Base-by-base conservation (phyloP, 441 rosid genomes). In the Aquilaria agallochum region DNA sequence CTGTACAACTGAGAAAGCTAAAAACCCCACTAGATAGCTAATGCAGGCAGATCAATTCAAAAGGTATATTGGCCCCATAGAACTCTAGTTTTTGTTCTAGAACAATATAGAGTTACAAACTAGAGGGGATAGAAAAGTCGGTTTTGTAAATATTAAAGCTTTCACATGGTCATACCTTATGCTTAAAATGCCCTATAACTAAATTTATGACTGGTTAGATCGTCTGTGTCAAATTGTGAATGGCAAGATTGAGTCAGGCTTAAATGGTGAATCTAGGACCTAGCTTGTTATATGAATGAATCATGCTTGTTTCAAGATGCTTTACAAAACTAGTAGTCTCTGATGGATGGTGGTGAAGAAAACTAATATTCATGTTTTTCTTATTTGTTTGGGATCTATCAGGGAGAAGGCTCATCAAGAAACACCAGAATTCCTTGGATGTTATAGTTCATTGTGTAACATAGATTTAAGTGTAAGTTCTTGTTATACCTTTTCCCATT, bases 351-450 rank as follows among this genome's bases (percentile, higher is more conserved):
- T 36, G 7, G 42, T 36, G 1, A 36, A 36, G 7, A 4, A 8
- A 36, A 8, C 42, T 36, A 36, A 4, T 36, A 8, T 36, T 36
- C 42, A 73, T 59, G 45, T 65, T 63, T 67, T 32, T 60, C 31
- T 53, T 70, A 36, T 53, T 9, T 31, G n/a, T 67, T 63, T 63
- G 69, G 59, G 52, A 64, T 56, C 56, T 78, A 73, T 65, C 87
- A 93, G 98, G 83, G 90, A 77, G 69, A 84, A 79, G 69, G 72
- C 74, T 69, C 91, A 68, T 65, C 68, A 61, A 74, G 98, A 89
- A 69, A 83, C 74, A 65, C 61, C 68, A 60, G 89, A 78, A 63
- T 59, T 86, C 62, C 80, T 82, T 59, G 89, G 84, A 64, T 79
- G 74, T 66, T 85, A 60, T 63, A 74, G 62, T 68, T 87, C 98